Base-by-base conservation (phyloP, 345 rosid genomes). In the Pugionium dolabratum region DNA sequence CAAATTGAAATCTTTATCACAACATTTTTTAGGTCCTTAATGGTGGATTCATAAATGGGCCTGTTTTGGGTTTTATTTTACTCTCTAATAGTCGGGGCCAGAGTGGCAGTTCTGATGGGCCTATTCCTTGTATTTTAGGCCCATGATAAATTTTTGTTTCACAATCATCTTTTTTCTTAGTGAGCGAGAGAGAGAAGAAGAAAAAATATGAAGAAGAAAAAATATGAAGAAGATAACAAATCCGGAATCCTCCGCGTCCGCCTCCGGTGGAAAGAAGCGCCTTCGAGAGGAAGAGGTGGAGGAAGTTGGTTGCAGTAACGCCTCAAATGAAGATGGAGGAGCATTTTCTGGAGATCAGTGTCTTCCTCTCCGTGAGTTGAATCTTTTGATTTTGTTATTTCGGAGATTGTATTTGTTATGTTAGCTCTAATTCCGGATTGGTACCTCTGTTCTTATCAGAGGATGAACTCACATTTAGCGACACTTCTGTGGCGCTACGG, bases 401-500 rank as follows among this genome's bases (percentile, higher is more conserved):
- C 25, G 4, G 36, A 42, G 33, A 35, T 48, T 51, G 11, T 9
- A 18, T 9, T 36, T 6, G 18, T 18, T 4, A 9, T 60, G 37
- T 8, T 18, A 10, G 4, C n/a, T 18, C 27, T 26, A 27, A 44
- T 58, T 40, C 43, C 1, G 4, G 7, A 29, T 36, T 18, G 7
- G 27, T 28, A 6, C 4, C 1, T 9, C 5, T 59, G 49, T 51
- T 45, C 28, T 49, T 69, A 31, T 9, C 84, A 90, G 99, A 76
- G 81, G 82, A 86, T 68, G 83, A 82, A 36, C 93, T 88, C 44
- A 79, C 82, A 43, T 90, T 94, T 50, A 88, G 80, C 59, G 99
- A 94, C 27, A 88, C 99, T 4, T 68, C 80, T 73, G 86, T 87
- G 18, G 97, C 96, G 30, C 85, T 94, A 48, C 86, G 83, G 34